phyloP scores from a whole-genome alignment of 805 yeast species.

The Wickerhamomyces bovis region DNA sequence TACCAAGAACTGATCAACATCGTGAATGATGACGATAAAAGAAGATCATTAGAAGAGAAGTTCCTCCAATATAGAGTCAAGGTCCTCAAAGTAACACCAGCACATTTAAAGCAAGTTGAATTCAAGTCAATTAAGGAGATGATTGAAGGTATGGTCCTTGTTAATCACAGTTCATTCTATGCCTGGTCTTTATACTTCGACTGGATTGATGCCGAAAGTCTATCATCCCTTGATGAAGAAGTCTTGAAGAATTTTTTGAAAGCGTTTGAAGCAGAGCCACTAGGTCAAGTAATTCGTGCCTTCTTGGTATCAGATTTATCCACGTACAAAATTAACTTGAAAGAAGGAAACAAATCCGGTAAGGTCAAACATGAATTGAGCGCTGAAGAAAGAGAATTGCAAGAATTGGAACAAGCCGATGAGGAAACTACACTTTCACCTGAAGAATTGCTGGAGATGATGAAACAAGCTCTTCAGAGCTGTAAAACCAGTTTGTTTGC shows the following conservation, averaged over 20 bases:
- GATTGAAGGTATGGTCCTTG: constrained; percentile 67
- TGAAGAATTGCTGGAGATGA: constrained; percentile 44
- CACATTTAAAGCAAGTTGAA: constrained; percentile 30
- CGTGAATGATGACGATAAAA: constrained; percentile 52
- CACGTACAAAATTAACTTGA: constrained; percentile 34
- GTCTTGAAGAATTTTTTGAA: constrained; percentile 46
- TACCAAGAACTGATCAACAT: constrained; percentile 53
- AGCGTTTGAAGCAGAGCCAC: constrained; percentile 52
- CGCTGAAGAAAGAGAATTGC: constrained; percentile 22
- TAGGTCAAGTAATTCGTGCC: constrained; percentile 57
- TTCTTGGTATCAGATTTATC: constrained; percentile 65
- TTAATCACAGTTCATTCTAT: constrained; percentile 50
- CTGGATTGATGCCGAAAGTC: constrained; percentile 53
- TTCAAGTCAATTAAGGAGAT: constrained; percentile 43
- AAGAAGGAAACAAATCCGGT: constrained; percentile 12
- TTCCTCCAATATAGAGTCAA: constrained; percentile 52
- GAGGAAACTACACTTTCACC: constrained; percentile 28
- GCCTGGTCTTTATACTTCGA: constrained; percentile 77
- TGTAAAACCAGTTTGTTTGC: constrained; percentile 48
- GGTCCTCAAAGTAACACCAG: constrained; percentile 48
- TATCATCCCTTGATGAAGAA: constrained; percentile 43
- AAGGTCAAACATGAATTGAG: constrained; percentile 13
- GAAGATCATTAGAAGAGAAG: constrained; percentile 55
- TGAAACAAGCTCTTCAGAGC: constrained; percentile 47
- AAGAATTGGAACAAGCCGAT: constrained; percentile 20